A percentile compares a stretch with the other conserved stretches of the same genome.
Conservation (phyloP, 257 asterid genomes). For the Solanum gracilifrons region DNA sequence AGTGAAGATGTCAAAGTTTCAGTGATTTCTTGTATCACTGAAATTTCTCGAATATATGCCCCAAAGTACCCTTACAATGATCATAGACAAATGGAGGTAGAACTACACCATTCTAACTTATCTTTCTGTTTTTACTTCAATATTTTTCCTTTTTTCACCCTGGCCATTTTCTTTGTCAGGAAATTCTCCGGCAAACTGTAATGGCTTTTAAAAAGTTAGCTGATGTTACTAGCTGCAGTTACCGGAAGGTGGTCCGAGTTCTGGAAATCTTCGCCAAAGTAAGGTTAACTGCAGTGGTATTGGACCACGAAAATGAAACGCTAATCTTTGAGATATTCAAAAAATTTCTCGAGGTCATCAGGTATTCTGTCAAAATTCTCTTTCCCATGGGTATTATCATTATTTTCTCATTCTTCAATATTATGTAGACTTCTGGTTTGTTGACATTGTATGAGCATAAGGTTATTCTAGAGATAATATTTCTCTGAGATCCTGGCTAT, state of each 20-base stretch:
- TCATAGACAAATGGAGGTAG: constrained; percentile 37
- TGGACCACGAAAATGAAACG: constrained; percentile 28
- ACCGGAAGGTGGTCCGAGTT: constrained; percentile 20
- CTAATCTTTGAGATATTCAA: constrained; percentile 34
- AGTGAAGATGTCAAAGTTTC: constrained; percentile 29
- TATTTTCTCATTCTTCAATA: neutral
- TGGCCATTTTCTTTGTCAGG: constrained; percentile 15
- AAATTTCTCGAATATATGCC: constrained; percentile 46
- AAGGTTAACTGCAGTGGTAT: constrained; percentile 24
- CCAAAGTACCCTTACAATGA: constrained; percentile 30
- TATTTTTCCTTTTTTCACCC: neutral
- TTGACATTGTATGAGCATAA: neutral
- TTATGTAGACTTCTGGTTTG: neutral
- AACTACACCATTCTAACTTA: neutral
- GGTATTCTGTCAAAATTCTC: constrained; percentile 13
- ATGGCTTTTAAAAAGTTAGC: constrained; percentile 32
- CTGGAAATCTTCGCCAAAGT: constrained; percentile 34
- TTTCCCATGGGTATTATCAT: neutral
- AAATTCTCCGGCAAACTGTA: constrained; percentile 22
- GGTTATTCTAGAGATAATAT: neutral
- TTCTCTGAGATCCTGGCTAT: neutral
- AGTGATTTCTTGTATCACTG: constrained; percentile 43
- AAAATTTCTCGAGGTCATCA: constrained; percentile 22
- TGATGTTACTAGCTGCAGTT: constrained; percentile 17
- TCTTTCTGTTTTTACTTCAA: neutral